These are phyloP conservation scores for Cladophialophora immunda DNA, from an alignment of 2,329 filamentous ascomycete genomes.

Conservation along the genomic window DNA sequence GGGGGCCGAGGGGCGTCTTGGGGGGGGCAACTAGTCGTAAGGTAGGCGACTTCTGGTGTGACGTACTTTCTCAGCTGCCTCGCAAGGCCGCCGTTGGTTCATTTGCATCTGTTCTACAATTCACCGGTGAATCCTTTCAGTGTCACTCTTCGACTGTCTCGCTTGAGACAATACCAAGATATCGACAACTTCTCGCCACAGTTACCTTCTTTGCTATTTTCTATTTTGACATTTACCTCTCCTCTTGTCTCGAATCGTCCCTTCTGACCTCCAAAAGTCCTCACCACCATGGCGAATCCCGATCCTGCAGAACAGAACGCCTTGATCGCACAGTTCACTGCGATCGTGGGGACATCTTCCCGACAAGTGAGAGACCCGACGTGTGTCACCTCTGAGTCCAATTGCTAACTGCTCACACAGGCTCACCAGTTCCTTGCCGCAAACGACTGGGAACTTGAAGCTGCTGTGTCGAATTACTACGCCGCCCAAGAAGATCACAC, in stretches of 20 bases:
- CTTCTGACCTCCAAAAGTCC: not conserved
- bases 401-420: conserved; percentile 51
- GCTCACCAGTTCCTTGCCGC: conserved; percentile 72
- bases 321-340: conserved; percentile 62
- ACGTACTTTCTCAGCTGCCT: conserved; percentile 22
- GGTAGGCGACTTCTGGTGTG: conserved; percentile 12
- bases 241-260: conserved; percentile 26
- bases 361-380: conserved; percentile 54
- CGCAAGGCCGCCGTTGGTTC: not conserved
- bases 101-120: not conserved
- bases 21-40: not conserved
- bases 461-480: conserved; percentile 70
- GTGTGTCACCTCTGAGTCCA: not conserved
- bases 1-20: not conserved
- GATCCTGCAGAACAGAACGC: conserved; percentile 48
- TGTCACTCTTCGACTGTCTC: not conserved
- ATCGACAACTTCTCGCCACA: not conserved
- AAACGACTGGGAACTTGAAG: conserved; percentile 72
- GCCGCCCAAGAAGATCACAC: conserved; percentile 52
- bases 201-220: not conserved
- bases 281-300: conserved; percentile 34
- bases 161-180: not conserved
- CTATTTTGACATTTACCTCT: conserved; percentile 3
- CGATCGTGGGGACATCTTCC: conserved; percentile 62
- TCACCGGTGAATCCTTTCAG: not conserved